phyloP scores from a whole-genome alignment of 2,329 filamentous ascomycete species.

The Berkeleyomyces basicola region DNA sequence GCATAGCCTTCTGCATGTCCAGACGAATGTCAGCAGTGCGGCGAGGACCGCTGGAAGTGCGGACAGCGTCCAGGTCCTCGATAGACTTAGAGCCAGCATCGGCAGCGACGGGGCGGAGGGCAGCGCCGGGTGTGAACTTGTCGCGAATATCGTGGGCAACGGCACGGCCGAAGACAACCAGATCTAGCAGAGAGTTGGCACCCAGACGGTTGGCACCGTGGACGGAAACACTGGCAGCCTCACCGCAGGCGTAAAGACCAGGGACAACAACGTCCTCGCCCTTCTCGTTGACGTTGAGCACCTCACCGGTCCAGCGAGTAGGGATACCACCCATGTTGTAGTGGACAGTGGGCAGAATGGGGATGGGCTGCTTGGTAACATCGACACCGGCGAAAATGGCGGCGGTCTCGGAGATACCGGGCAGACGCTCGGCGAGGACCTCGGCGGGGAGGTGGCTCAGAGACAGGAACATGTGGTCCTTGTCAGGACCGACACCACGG shows the following conservation, averaged over 20 bases:
- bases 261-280: constrained; percentile 89
- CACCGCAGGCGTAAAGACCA: constrained; percentile 89
- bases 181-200: constrained; percentile 93
- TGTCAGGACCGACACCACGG: constrained; percentile 88
- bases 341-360: constrained; percentile 89
- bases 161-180: constrained; percentile 94
- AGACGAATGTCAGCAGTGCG: constrained; percentile 75
- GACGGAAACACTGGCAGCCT: constrained; percentile 93
- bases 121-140: constrained; percentile 70
- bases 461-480: constrained; percentile 98
- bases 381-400: constrained; percentile 96
- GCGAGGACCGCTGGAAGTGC: constrained; percentile 71
- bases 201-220: constrained; percentile 96
- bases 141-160: constrained; percentile 95
- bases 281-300: constrained; percentile 68
- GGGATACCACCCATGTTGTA: constrained; percentile 99
- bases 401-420: constrained; percentile 95
- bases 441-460: constrained; percentile 87
- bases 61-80: constrained; percentile 66
- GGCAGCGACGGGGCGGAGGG: constrained; percentile 61
- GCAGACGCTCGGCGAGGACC: constrained; percentile 86
- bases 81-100: constrained; percentile 85
- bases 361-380: constrained; percentile 91
- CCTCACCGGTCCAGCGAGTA: constrained; percentile 92
- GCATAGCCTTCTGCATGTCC: constrained; percentile 97